Base-by-base conservation (phyloP, 1,139 yeast genomes). In the Debaryomycetaceae sp. region DNA sequence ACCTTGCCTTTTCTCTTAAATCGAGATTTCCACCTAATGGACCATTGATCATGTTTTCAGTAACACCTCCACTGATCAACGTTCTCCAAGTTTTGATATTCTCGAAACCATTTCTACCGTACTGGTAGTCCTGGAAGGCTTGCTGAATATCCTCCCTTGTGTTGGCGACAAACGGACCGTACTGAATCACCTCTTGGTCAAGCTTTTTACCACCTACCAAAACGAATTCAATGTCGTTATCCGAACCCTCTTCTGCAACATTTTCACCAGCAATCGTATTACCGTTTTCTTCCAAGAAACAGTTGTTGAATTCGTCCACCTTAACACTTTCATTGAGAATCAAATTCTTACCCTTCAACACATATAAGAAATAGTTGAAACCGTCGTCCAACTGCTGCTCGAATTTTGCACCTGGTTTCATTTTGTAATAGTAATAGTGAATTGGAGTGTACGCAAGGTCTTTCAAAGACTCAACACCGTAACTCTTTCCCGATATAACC, bases 91-190 rank as follows among this genome's bases (percentile, higher is more conserved):
- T 74, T 45, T 66, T 73, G 38, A 87, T 78, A 41, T 80, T 76
- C 59, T 84, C 95, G 59, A 89, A 89, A 1, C 95, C 95, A 60
- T 87, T 86, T 38, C 69, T 60, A 38, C 80, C 85, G 45, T 67
- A 62, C 60, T 84, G 88, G 62, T 85, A 89, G 60, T 86, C 93
- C 61, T 68, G 58, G 57, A 86, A 82, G 0, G 89, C 95, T 57
- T 84, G 68, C 53, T 78, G 75, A 49, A 88, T 83, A 54, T 79
- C 78, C 42, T 78, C 82, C 47, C 72, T 70, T 17, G 84, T 68
- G 7, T 84, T 79, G 49, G 87, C 93, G 13, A 86, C 95, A 62
- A 88, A 89, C 17, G 97, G 97, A 9, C 97, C 97, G 59, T 89
- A 87, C 62, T 90, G 96, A 36, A 87, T 87, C 44, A 86, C 76